phyloP scores from a whole-genome alignment of 305 asterid genomes.

The Striga hermonthica region DNA sequence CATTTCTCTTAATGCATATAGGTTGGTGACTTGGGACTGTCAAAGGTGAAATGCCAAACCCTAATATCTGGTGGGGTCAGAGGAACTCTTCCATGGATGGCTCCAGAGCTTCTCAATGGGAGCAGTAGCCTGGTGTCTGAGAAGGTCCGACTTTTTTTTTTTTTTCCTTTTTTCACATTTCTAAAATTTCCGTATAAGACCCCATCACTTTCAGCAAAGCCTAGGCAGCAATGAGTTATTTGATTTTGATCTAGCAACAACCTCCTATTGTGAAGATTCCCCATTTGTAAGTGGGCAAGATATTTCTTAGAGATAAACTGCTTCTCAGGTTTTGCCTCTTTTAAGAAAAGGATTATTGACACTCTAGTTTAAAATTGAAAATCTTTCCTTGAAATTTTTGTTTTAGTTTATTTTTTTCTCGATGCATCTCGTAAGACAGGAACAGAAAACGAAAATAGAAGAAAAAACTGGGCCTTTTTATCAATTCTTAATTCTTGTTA shows the following conservation, averaged over 20 bases:
- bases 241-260: too few species aligned
- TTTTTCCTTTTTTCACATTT: slow-evolving; percentile 16
- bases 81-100: slow-evolving; percentile 99
- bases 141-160: slow-evolving; percentile 46
- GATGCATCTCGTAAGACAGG: too few species aligned
- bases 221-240: too few species aligned
- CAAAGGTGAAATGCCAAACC: slow-evolving; percentile 80
- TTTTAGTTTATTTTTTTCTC: too few species aligned
- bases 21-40: slow-evolving; percentile 92
- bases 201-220: not conserved
- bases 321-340: not conserved
- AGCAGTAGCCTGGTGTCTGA: slow-evolving; percentile 85
- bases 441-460: too few species aligned
- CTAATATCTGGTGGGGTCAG: slow-evolving; percentile 84
- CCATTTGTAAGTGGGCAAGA: not conserved
- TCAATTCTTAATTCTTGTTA: not conserved
- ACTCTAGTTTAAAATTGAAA: too few species aligned
- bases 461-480: too few species aligned
- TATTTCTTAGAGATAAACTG: not conserved
- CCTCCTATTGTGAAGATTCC: not conserved
- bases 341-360: not conserved
- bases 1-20: slow-evolving; percentile 30
- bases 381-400: too few species aligned
- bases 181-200: not conserved
- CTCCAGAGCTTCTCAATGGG: slow-evolving; percentile 89